These are phyloP conservation scores for Aspergillus jensenii DNA, from an alignment of 2,329 filamentous ascomycete species.

Conservation along the genomic window DNA sequence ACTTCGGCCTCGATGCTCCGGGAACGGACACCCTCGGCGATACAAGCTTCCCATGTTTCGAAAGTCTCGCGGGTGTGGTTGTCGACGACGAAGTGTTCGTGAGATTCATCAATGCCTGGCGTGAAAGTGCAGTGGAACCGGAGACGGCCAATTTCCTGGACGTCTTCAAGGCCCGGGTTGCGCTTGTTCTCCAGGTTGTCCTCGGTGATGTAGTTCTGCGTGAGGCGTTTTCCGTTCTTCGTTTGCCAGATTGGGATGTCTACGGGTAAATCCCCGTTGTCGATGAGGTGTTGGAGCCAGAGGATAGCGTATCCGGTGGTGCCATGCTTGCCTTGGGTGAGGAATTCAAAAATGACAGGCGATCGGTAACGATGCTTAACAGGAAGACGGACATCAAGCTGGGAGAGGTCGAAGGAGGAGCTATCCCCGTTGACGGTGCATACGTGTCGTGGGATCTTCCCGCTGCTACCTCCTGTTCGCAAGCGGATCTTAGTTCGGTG, in stretches of 20 bases:
- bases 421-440: conserved; percentile 63
- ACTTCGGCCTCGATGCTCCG: conserved; percentile 71
- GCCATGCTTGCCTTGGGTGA: conserved; percentile 65
- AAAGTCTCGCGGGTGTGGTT: conserved; percentile 91
- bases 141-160: conserved; percentile 78
- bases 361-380: conserved; percentile 89
- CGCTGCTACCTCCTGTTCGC: conserved; percentile 80
- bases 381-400: conserved; percentile 69
- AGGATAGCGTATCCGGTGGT: conserved; percentile 74
- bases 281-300: conserved; percentile 82
- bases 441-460: conserved; percentile 63
- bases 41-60: conserved; percentile 91
- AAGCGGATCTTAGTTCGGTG: conserved; percentile 68
- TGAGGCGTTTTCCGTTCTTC: conserved; percentile 69
- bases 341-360: conserved; percentile 85
- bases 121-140: conserved; percentile 82
- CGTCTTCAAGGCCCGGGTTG: conserved; percentile 70
- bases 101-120: conserved; percentile 82
- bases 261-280: conserved; percentile 74
- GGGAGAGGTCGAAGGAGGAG: conserved; percentile 60
- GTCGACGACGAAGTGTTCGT: conserved; percentile 78
- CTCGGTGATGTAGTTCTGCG: conserved; percentile 89
- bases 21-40: conserved; percentile 77
- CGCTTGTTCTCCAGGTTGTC: conserved; percentile 63
- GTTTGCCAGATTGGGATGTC: conserved; percentile 92